Base-by-base conservation (phyloP, 495 filamentous ascomycete species). In the Penicillium roqueforti region DNA sequence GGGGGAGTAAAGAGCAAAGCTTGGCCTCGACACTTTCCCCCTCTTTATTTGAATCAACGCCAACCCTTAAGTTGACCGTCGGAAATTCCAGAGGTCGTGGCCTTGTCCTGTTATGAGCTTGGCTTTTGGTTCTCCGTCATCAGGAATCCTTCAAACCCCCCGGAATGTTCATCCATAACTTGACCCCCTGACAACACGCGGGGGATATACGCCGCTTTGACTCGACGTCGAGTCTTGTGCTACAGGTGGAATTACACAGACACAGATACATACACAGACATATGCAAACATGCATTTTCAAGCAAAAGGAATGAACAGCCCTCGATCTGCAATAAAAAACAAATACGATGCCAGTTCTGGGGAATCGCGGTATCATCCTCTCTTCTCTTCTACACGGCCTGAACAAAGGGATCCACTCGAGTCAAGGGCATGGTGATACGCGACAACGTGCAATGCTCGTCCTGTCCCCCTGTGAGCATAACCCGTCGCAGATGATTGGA, bases 81-180 rank as follows among this genome's bases (percentile, higher is more conserved):
- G n/a, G 9, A n/a, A 37, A 50, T 50, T 50, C 47, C 47, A 20
- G 16, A 39, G 4, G 6, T 46, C 20, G 18, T n/a, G 3, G 11
- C 19, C 14, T 36, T 6, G 32, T 16, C 29, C 10, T 40, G 9
- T 25, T 9, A 40, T 6, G 7, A 45, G 3, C 3, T 45, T 25
- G 45, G 0, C 25, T 42, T n/a, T 4, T 41, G 19, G 22, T 13
- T 6, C 32, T 29, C 44, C 57, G 57, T 64, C 61, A 64, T 61
- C 16, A 56, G 32, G 60, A 62, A 62, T 62, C 43, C 47, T 9
- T 46, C 52, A 19, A 37, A 25, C 26, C 47, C 41, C 3, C 16
- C 7, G 60, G 62, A 65, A 65, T 65, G 62, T 56, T 23, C 41
- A 55, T 58, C 54, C 62, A 58, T 60, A 53, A 55, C 62, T 55